Base-by-base conservation (phyloP, 2,329 filamentous ascomycete species). In the Drechslerella dactyloides region DNA sequence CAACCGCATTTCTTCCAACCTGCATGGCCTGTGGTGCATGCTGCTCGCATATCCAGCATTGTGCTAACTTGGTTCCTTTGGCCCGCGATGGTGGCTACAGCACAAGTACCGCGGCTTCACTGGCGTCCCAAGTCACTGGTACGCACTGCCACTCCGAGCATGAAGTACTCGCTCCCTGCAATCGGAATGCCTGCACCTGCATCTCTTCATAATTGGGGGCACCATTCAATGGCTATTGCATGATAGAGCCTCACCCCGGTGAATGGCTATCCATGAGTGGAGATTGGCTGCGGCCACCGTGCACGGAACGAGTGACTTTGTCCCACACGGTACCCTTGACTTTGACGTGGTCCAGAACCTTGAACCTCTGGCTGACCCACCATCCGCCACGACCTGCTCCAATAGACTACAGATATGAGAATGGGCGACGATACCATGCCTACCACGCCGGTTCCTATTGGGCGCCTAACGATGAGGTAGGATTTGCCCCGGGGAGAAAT, bases 401-500 rank as follows among this genome's bases (percentile, higher is more conserved):
- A 15, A 61, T 24, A 73, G 68, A 73, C 24, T 73, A 73, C 61
- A 65, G 62, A 65, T 73, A 52, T n/a, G 68, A 73, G 53, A 73
- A 73, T 37, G 68, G 68, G 44, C 50, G 68, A 42, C 42, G 68
- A 46, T 73, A 73, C 53, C 68, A 73, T 55, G 60, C 68, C 13
- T 73, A 73, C 24, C 56, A 58, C 37, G 56, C 55, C 13, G 53
- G 55, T 30, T 65, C 53, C 21, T 70, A 70, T 59, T 70, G 66
- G 66, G 66, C 66, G 46, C 66, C 66, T 40, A 70, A 70, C 17
- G 66, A 70, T 70, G 66, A 70, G 66, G 66, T 70, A 70, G 55
- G 59, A 55, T 64, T 64, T 70, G 59, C 27, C 40, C 37, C 17
- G 35, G 23, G 35, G 30, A 24, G 11, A 8, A 17, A n/a, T 52